phyloP scores from a whole-genome alignment of 306 rosid genomes.

The Trichosanthes truncata region DNA sequence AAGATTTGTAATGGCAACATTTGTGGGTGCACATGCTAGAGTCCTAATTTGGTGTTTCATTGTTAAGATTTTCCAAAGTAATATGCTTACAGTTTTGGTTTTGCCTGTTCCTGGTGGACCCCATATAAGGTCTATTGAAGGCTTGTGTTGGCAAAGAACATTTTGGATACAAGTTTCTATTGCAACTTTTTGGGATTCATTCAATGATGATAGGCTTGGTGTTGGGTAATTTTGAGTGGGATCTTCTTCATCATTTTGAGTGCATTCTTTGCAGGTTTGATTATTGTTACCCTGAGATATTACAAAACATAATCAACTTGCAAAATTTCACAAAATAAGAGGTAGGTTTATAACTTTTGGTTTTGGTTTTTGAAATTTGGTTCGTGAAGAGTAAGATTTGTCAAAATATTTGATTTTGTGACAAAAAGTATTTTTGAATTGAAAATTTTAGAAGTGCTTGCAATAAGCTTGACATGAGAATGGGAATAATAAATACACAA shows the following conservation, averaged over 20 bases:
- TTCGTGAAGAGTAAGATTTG: not conserved
- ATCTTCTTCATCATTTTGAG: not conserved
- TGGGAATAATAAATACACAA: too few species aligned
- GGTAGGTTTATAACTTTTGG: too few species aligned
- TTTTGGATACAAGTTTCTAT: constrained; percentile 34
- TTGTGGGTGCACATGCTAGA: constrained; percentile 83
- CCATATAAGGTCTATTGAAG: constrained; percentile 50
- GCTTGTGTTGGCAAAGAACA: constrained; percentile 18
- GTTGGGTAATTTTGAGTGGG: not conserved
- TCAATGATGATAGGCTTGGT: constrained; percentile 16
- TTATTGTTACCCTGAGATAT: not conserved
- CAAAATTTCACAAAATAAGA: not conserved
- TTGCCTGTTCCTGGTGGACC: constrained; percentile 93
- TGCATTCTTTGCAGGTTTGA: constrained; percentile 23
- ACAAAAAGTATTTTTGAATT: not conserved
- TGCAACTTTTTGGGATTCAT: constrained; percentile 47
- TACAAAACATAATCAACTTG: not conserved
- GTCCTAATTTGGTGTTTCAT: constrained; percentile 31
- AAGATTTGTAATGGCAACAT: constrained; percentile 55
- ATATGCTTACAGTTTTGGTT: constrained; percentile 45
- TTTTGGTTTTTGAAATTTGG: not conserved
- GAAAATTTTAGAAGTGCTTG: not conserved
- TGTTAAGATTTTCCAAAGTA: constrained; percentile 31
- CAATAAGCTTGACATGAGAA: too few species aligned
- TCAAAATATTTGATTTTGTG: not conserved